A percentile compares a stretch with the other conserved stretches of the same genome.
phyloP scores from a whole-genome alignment of 2,329 filamentous ascomycete genomes.

The Penicillium sp. region DNA sequence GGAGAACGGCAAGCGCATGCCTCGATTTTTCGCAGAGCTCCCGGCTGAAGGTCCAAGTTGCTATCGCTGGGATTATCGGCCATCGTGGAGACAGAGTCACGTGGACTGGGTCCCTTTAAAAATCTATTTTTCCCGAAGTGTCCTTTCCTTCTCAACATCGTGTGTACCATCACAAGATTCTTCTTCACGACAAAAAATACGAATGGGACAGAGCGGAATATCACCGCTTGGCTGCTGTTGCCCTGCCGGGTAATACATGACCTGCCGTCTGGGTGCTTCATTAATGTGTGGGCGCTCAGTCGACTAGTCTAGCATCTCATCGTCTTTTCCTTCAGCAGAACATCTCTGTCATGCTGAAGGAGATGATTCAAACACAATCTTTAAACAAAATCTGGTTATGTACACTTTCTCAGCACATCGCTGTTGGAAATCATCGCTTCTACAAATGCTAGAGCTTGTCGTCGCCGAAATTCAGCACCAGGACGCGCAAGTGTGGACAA shows the following conservation, averaged over 20 bases:
- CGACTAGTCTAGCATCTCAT: background rate
- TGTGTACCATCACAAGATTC: background rate
- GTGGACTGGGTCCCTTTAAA: background rate
- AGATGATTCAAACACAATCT: background rate
- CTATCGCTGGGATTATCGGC: slow-evolving; percentile 5
- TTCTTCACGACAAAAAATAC: background rate
- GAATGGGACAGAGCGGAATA: too few relatives aligned
- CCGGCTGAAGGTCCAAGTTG: slow-evolving; percentile 2
- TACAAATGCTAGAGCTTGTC: slow-evolving; percentile 62
- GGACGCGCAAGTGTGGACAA: slow-evolving; percentile 62
- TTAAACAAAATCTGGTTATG: background rate
- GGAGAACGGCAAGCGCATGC: slow-evolving; percentile 9
- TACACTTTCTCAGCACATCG: slow-evolving; percentile 3
- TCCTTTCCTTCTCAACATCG: background rate
- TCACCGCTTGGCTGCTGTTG: background rate
- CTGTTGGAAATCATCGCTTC: slow-evolving; percentile 41
- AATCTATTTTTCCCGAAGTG: background rate
- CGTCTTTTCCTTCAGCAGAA: background rate
- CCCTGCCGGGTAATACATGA: background rate
- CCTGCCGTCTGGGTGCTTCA: background rate
- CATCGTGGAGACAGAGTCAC: background rate
- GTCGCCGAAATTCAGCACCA: slow-evolving; percentile 52
- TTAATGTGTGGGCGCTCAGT: background rate
- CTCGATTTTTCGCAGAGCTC: slow-evolving; percentile 8
- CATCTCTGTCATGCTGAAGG: background rate